phyloP scores from a whole-genome alignment of 164 flowering plant species.

The Stephania yunnanensis region DNA sequence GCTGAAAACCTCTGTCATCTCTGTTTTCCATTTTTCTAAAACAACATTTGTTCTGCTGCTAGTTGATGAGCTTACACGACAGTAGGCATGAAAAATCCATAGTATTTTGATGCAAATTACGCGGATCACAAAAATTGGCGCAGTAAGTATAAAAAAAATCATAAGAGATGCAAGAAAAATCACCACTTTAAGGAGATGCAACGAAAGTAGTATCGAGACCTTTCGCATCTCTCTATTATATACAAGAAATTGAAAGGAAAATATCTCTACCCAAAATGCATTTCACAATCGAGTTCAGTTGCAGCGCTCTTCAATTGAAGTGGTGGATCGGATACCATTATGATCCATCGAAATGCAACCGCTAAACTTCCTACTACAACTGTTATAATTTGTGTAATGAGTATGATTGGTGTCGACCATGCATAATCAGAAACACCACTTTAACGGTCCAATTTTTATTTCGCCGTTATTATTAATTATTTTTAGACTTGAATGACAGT shows the following conservation, averaged over 20 bases:
- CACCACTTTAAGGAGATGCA: background rate
- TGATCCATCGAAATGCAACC: background rate
- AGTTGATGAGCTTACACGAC: background rate
- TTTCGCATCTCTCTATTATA: background rate
- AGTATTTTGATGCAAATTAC: too few relatives aligned
- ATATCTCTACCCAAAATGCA: background rate
- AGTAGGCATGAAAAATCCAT: background rate
- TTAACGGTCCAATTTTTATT: too few relatives aligned
- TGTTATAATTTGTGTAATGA: background rate
- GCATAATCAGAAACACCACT: background rate
- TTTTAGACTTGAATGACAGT: too few relatives aligned
- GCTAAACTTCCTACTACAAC: background rate
- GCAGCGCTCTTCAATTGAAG: too few relatives aligned
- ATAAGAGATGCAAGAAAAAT: background rate
- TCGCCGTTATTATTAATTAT: too few relatives aligned
- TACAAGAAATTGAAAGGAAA: background rate
- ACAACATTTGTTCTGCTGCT: background rate
- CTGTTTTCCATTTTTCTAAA: background rate
- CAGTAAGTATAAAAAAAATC: too few relatives aligned
- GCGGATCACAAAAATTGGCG: too few relatives aligned
- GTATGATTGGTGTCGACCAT: background rate
- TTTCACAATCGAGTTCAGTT: background rate
- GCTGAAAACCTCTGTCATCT: background rate
- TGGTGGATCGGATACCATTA: background rate
- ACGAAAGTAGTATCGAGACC: background rate